A percentile compares a stretch with the other conserved stretches of the same genome.
phyloP scores from a whole-genome alignment of 176 grass and related monocot genomes.

The Musa beccarii region DNA sequence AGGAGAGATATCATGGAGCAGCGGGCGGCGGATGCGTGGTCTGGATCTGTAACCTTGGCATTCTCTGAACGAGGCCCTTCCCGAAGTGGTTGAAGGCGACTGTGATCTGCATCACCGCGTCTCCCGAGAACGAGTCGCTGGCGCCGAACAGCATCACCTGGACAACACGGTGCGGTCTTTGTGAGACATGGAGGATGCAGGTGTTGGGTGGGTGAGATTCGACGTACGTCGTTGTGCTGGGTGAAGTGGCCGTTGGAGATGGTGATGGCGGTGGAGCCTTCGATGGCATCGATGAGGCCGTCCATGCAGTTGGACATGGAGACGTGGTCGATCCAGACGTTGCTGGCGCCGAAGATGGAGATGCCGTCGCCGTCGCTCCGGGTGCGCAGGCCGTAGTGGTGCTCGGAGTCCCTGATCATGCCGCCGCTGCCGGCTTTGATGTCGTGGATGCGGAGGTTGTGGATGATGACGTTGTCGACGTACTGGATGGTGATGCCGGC shows the following conservation, averaged over 20 bases:
- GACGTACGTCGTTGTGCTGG: slow-evolving; percentile 55
- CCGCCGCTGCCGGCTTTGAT: slow-evolving; percentile 28
- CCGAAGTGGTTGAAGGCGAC: slow-evolving; percentile 85
- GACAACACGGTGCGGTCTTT: no score
- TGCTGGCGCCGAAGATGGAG: slow-evolving; percentile 42
- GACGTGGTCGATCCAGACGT: slow-evolving; percentile 68
- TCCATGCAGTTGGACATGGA: slow-evolving; percentile 63
- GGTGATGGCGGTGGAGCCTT: slow-evolving; percentile 53
- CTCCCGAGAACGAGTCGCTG: slow-evolving; percentile 28
- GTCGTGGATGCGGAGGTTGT: slow-evolving; percentile 38
- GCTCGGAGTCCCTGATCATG: slow-evolving; percentile 24
- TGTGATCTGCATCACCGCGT: slow-evolving; percentile 63
- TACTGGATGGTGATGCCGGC: slow-evolving; percentile 44
- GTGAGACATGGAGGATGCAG: no score
- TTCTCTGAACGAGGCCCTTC: slow-evolving; percentile 70
- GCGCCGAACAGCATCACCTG: slow-evolving; percentile 72
- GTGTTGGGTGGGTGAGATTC: neutral
- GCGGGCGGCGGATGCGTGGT: neutral
- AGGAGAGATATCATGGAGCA: neutral
- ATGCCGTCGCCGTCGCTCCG: slow-evolving; percentile 64
- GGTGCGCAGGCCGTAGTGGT: slow-evolving; percentile 28
- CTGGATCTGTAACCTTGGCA: slow-evolving; percentile 37
- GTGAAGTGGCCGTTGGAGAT: slow-evolving; percentile 74
- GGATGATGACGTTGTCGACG: slow-evolving; percentile 46
- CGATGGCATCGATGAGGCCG: slow-evolving; percentile 50